A percentile compares a stretch with the other conserved stretches of the same genome.
Conservation (phyloP, 805 yeast genomes). For the Candida mattraensis region DNA sequence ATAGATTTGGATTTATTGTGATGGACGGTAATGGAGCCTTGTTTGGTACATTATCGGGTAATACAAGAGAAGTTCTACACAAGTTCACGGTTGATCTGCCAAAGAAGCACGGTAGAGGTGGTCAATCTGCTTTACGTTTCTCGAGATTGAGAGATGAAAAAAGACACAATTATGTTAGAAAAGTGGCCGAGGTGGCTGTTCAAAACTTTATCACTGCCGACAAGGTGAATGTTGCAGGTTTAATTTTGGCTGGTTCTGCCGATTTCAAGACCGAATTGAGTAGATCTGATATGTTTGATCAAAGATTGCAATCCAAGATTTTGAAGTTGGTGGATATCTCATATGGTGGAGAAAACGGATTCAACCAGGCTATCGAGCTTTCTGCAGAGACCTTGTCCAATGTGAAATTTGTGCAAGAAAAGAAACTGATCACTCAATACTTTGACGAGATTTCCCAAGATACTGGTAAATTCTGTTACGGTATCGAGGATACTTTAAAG, state of each 20-base stretch:
- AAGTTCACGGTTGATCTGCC: constrained; percentile 97
- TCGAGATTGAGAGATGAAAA: constrained; percentile 98
- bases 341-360: constrained; percentile 99
- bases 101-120: constrained; percentile 99
- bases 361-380: constrained; percentile 97
- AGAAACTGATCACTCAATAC: constrained; percentile 87
- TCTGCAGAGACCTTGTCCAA: constrained; percentile 96
- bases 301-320: constrained; percentile 82
- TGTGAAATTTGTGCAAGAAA: constrained; percentile 97
- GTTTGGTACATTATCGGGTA: constrained; percentile 94
- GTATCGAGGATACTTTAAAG: constrained; percentile 93
- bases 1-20: constrained; percentile 93
- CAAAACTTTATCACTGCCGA: constrained; percentile 95
- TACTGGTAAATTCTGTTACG: constrained; percentile 96
- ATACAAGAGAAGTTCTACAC: constrained; percentile 93
- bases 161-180: constrained; percentile 97
- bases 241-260: constrained; percentile 97
- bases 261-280: constrained; percentile 96
- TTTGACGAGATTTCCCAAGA: constrained; percentile 98
- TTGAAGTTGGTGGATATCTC: constrained; percentile 94
- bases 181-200: constrained; percentile 97
- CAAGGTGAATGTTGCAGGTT: constrained; percentile 90
- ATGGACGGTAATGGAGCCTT: constrained; percentile 99
- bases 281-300: constrained; percentile 90
- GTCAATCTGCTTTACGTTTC: constrained; percentile 99